These are phyloP conservation scores for Penicillium brasilianum DNA, from an alignment of 2,329 filamentous ascomycete species.

Conservation along the genomic window DNA sequence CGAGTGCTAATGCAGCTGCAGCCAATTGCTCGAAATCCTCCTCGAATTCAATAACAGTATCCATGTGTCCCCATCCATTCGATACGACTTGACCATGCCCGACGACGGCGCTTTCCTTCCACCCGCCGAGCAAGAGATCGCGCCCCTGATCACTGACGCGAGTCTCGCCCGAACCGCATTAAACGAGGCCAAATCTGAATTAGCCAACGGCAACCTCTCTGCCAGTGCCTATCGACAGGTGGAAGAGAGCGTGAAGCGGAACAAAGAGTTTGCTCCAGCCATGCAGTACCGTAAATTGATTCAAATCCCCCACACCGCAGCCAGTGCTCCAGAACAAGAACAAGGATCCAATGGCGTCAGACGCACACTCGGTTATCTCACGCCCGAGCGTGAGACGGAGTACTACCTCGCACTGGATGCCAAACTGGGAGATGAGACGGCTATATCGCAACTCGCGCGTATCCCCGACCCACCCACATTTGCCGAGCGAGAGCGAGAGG, in stretches of 20 bases:
- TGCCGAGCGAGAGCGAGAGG: slow-evolving; percentile 59
- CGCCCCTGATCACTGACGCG: slow-evolving; percentile 41
- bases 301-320: slow-evolving; percentile 38
- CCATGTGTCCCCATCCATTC: slow-evolving; percentile 75
- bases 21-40: slow-evolving; percentile 85
- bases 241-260: slow-evolving; percentile 46
- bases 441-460: slow-evolving; percentile 58
- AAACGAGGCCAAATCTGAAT: slow-evolving; percentile 45
- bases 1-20: slow-evolving; percentile 47
- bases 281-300: slow-evolving; percentile 40
- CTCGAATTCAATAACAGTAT: slow-evolving; percentile 85
- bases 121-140: slow-evolving; percentile 46
- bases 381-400: slow-evolving; percentile 50
- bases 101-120: slow-evolving; percentile 55
- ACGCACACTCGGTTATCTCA: slow-evolving; percentile 50
- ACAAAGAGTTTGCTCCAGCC: slow-evolving; percentile 46
- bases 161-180: slow-evolving; percentile 42
- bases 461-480: slow-evolving; percentile 48
- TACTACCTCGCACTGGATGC: slow-evolving; percentile 51
- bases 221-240: slow-evolving; percentile 44
- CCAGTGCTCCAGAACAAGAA: slow-evolving; percentile 21
- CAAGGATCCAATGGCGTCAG: slow-evolving; percentile 31
- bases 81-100: slow-evolving; percentile 68
- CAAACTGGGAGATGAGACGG: slow-evolving; percentile 47
- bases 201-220: slow-evolving; percentile 45